These are phyloP conservation scores for Vitis amurensis DNA, from an alignment of 164 flowering plant genomes.

Conservation along the genomic window DNA sequence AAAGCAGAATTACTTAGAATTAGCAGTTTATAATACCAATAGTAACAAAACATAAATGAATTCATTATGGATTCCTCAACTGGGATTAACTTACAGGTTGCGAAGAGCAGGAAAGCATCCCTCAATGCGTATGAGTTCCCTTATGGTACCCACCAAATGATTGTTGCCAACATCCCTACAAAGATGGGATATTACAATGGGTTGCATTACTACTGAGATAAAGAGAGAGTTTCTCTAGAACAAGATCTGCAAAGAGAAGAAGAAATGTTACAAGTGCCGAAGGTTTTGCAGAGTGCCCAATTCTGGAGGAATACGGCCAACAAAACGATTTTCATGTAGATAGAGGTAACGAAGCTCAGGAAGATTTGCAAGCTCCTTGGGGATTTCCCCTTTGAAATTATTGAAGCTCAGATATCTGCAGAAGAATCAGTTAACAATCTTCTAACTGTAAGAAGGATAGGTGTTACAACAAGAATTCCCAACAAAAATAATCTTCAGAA, in stretches of 20 bases:
- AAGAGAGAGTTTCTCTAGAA: neutral
- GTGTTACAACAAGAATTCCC: neutral
- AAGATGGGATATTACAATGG: conserved; percentile 5
- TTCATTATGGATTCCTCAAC: neutral
- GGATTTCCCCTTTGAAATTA: conserved; percentile 94
- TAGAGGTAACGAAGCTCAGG: conserved; percentile 88
- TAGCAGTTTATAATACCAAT: neutral
- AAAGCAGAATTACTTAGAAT: neutral
- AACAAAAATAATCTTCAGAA: neutral
- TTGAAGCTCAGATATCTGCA: conserved; percentile 94
- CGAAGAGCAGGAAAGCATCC: conserved; percentile 93
- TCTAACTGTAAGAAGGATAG: neutral
- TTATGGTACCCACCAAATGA: conserved; percentile 91
- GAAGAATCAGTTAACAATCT: conserved; percentile 4
- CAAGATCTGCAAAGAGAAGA: conserved; percentile 1
- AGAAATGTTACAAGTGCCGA: conserved; percentile 66
- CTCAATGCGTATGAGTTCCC: conserved; percentile 84
- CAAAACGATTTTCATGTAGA: conserved; percentile 84
- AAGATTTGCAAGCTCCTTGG: conserved; percentile 91
- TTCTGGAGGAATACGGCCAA: conserved; percentile 88
- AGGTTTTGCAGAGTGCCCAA: conserved; percentile 78
- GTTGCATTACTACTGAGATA: neutral
- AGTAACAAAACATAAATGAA: neutral
- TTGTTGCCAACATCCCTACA: conserved; percentile 91
- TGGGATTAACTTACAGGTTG: conserved; percentile 65